Evolutionary conservation across 306 rosid species (phyloP), one percentile per base, ranked within the genome.

Genomic region (Pachyrhizus erosus): DNA sequence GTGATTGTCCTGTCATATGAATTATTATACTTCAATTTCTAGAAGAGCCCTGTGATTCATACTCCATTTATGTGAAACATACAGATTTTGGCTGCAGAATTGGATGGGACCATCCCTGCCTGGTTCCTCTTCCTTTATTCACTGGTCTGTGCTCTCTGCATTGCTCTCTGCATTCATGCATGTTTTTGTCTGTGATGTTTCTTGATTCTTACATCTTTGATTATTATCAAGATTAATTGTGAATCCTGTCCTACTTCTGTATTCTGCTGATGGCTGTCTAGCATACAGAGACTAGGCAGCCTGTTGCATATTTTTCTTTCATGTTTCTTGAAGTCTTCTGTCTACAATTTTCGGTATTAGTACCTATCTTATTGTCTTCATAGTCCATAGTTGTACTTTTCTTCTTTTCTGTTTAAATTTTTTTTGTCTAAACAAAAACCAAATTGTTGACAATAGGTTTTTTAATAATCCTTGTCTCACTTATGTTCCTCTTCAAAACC

Each of bases 21-120:
- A 76, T 26, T 9, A 5, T 65, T 60, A 27, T 51, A 42, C 58
- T 66, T 79, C 45, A 61, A 62, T 66, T 81, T 26, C 29, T 55
- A 24, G 45, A 72, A 31, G 70, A 70, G 43, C 23, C 18, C 2
- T 73, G 46, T 86, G 80, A 65, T 80, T 73, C 76, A 78, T 75
- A 77, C 81, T 65, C 72, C 55, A 67, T 62, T 64, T 24, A 46
- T 84, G 57, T 74, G 82, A 76, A 67, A 71, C 78, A 71, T 84
- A 70, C 96, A 96, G 99, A 83, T 92, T 96, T 91, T 96, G 99
- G 99, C 92, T 96, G 70, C 99, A 96, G 84, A 96, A 96, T 84
- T 96, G 99, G 99, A 87, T 92, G 88, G 98, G 99, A 74, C 97
- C 98, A 33, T 93, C 98, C 54, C 83, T 96, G 64, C 87, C 92